Evolutionary conservation across 441 rosid genomes (phyloP), one percentile per base, ranked within the genome.

Genomic region (Corymbia citriodora): DNA sequence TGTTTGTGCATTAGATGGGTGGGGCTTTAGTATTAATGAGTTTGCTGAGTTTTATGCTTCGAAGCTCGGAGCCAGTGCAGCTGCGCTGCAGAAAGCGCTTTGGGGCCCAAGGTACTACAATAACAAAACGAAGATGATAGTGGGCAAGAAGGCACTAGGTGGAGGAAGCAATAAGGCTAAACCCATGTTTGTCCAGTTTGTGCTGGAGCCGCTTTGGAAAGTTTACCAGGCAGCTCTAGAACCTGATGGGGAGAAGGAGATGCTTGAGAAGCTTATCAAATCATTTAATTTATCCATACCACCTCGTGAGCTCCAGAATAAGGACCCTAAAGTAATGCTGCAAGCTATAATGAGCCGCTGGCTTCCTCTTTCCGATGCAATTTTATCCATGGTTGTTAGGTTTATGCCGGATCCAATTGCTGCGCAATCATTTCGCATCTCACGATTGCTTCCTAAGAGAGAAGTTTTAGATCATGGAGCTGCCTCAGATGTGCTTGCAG

Each of bases 111-210:
- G 97, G 74, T 97, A 96, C 91, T 96, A 94, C 92, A 88, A 89
- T 92, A 93, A 96, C 0, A 96, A 96, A 93, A 95, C 95, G 16
- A 96, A 95, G 94, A 97, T 95, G 98, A 98, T 96, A 93, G 95
- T 96, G 52, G 97, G 98, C 91, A 96, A 97, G 95, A 98, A 96
- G 90, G 95, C 93, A 72, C 87, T 95, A 50, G 93, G 91, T 91
- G 95, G 92, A 21, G 94, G 93, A 55, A 95, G 94, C 90, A 87
- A 23, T 87, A 96, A 95, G 92, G 95, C 95, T 21, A 92, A 94
- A 59, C 99, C 99, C 40, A 96, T 97, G 99, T 98, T 97, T 94
- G 99, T 97, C 87, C 98, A 96, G 92, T 96, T 95, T 94, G 98
- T 98, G 91, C 99, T 98, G 90, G 99, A 96, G 90, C 99, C 97